These are phyloP conservation scores for Globisporangium lucens DNA, from an alignment of 352 stramenopile genomes.

Conservation along the genomic window DNA sequence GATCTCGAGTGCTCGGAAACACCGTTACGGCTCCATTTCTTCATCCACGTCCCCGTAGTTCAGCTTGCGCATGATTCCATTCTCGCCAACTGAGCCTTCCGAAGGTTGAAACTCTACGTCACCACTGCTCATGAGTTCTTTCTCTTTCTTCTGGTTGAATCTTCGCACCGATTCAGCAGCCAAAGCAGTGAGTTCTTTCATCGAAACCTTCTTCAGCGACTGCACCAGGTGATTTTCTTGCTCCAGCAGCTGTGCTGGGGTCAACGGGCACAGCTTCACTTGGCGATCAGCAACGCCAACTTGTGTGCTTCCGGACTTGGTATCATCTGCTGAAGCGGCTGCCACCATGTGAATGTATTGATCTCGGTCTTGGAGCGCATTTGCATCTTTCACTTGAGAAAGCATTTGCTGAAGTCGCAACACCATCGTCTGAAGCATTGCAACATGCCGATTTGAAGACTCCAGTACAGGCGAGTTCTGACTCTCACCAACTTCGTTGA, in stretches of 20 bases:
- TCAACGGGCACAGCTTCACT: conserved; percentile 38
- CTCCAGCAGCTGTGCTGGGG: conserved; percentile 32
- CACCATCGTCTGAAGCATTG: conserved; percentile 29
- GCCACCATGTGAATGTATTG: conserved; percentile 38
- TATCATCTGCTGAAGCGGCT: conserved; percentile 1
- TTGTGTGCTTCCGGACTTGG: neutral
- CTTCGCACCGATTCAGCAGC: conserved; percentile 30
- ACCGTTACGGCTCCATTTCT: conserved; percentile 15
- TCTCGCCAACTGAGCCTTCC: neutral
- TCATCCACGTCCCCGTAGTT: conserved; percentile 19
- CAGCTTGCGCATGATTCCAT: conserved; percentile 16
- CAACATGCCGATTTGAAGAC: conserved; percentile 24
- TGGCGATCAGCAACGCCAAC: conserved; percentile 10
- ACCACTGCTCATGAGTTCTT: conserved; percentile 1
- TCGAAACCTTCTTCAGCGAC: conserved; percentile 49
- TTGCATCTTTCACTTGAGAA: conserved; percentile 28
- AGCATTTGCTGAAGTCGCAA: conserved; percentile 33
- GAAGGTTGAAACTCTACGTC: neutral
- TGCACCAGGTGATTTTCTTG: conserved; percentile 43
- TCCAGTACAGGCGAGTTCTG: conserved; percentile 18
- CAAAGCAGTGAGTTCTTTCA: conserved; percentile 38
- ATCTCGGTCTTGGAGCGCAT: conserved; percentile 29
- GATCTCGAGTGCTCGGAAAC: neutral
- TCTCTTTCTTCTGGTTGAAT: conserved; percentile 22
- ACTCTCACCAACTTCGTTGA: conserved; percentile 15